These are phyloP conservation scores for Micromonas pusilla DNA, from an alignment of 139 green algal genomes.

Conservation along the genomic window DNA sequence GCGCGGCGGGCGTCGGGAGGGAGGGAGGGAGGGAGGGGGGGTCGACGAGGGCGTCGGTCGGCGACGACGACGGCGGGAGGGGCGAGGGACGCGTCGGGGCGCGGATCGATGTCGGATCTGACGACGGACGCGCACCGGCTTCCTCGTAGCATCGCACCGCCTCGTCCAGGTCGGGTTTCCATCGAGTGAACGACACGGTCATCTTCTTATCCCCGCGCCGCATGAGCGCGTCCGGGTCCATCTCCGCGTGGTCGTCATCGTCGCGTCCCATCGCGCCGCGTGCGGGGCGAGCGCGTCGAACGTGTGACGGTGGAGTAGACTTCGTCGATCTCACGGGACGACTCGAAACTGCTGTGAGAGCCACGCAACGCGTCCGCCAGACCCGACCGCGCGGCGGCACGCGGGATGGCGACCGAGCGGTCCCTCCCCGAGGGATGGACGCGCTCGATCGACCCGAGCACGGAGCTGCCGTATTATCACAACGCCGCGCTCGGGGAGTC, in stretches of 20 bases:
- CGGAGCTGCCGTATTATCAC: neutral
- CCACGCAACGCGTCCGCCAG: too few species aligned
- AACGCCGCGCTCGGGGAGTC: neutral
- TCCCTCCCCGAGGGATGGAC: neutral
- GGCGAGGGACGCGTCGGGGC: too few species aligned
- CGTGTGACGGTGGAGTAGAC: too few species aligned
- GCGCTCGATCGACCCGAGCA: neutral
- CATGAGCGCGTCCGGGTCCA: neutral
- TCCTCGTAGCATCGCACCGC: conserved; percentile 3
- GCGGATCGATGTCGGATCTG: too few species aligned
- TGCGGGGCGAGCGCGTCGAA: too few species aligned
- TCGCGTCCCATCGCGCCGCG: too few species aligned
- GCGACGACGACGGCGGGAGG: neutral
- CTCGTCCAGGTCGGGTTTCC: neutral
- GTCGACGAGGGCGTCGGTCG: neutral
- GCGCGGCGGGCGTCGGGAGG: neutral
- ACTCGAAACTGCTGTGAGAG: too few species aligned
- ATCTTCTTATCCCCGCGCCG: neutral
- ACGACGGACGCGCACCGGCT: neutral
- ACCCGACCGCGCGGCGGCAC: too few species aligned
- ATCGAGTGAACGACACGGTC: conserved; percentile 6
- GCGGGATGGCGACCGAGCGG: too few species aligned
- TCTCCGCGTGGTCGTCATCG: conserved; percentile 7
- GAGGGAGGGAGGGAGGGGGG: too few species aligned
- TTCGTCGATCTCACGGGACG: too few species aligned